phyloP scores from a whole-genome alignment of 2,329 filamentous ascomycete species.

The Hawksworthiomyces lignivorus region DNA sequence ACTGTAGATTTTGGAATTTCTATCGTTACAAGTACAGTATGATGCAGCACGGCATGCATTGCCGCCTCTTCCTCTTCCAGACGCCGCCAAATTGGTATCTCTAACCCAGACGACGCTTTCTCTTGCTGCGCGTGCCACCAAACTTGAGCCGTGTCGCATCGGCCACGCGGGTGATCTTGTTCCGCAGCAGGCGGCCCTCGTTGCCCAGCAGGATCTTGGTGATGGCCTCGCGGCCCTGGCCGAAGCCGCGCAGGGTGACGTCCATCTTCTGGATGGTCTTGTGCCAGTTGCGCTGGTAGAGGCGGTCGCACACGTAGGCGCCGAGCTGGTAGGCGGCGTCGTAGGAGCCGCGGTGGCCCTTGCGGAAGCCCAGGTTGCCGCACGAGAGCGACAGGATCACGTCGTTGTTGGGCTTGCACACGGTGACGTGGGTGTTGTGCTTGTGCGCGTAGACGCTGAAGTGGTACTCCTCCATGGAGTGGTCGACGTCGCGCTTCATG shows the following conservation, averaged over 20 bases:
- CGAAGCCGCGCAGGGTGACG: conserved; percentile 78
- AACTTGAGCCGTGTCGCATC: conserved; percentile 92
- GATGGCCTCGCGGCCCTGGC: conserved; percentile 77
- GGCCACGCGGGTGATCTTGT: conserved; percentile 69
- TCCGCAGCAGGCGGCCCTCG: conserved; percentile 70
- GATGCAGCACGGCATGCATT: background rate
- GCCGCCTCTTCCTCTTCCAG: background rate
- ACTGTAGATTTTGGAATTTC: background rate
- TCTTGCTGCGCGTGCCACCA: conserved; percentile 81
- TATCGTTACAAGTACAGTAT: background rate
- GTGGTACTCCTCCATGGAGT: conserved; percentile 55
- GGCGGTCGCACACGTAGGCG: conserved; percentile 72
- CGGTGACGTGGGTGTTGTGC: conserved; percentile 92
- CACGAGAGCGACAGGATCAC: conserved; percentile 72
- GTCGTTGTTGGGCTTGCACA: conserved; percentile 73
- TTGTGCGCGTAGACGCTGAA: conserved; percentile 81
- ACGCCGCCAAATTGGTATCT: too few species aligned
- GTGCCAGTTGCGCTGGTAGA: conserved; percentile 74
- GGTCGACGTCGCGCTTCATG: conserved; percentile 22
- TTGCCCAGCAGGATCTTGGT: conserved; percentile 81
- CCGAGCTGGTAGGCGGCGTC: conserved; percentile 89
- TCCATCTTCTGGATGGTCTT: conserved; percentile 70
- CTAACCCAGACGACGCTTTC: conserved; percentile 70
- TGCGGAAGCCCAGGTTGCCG: conserved; percentile 88
- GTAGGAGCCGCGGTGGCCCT: conserved; percentile 71